Conservation (phyloP, 1,284 basidiomycete species). For the Agroathelia rolfsii region DNA sequence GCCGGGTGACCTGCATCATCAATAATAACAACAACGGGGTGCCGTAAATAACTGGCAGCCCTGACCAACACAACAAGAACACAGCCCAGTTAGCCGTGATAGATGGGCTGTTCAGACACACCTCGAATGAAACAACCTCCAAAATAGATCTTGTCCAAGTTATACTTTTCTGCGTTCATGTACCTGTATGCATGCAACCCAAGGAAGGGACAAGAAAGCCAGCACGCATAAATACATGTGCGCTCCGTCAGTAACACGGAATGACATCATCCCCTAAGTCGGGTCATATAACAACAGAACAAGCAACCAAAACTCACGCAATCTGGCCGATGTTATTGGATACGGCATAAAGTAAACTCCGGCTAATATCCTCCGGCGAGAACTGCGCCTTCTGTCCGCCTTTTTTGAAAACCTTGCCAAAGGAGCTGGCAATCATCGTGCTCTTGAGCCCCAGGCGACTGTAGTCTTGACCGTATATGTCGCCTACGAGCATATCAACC, state of each 20-base stretch:
- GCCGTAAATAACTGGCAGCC: too few species aligned
- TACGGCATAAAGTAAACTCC: conserved; percentile 89
- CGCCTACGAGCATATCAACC: conserved; percentile 98
- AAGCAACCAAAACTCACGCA: conserved; percentile 58
- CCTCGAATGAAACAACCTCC: conserved; percentile 98
- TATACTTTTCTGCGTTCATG: conserved; percentile 99
- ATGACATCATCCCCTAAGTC: conserved; percentile 7
- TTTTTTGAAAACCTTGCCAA: conserved; percentile 98
- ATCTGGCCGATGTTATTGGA: conserved; percentile 99
- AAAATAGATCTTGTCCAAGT: conserved; percentile 96
- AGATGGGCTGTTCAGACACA: conserved; percentile 24
- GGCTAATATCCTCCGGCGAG: conserved; percentile 89
- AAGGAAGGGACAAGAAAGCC: conserved; percentile 5
- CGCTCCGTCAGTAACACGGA: background rate
- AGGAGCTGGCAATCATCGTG: conserved; percentile 94
- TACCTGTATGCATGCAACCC: too few species aligned
- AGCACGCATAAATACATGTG: too few species aligned
- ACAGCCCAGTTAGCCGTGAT: background rate
- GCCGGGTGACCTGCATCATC: conserved; percentile 74
- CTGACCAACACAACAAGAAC: too few species aligned
- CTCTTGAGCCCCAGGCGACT: conserved; percentile 92
- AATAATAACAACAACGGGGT: conserved; percentile 6
- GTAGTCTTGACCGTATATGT: conserved; percentile 97
- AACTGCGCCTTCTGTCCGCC: conserved; percentile 69
- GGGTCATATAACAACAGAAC: conserved; percentile 8